Evolutionary conservation across 2,329 filamentous ascomycete species (phyloP).

Genomic region (Aspergillus puulaauensis): DNA sequence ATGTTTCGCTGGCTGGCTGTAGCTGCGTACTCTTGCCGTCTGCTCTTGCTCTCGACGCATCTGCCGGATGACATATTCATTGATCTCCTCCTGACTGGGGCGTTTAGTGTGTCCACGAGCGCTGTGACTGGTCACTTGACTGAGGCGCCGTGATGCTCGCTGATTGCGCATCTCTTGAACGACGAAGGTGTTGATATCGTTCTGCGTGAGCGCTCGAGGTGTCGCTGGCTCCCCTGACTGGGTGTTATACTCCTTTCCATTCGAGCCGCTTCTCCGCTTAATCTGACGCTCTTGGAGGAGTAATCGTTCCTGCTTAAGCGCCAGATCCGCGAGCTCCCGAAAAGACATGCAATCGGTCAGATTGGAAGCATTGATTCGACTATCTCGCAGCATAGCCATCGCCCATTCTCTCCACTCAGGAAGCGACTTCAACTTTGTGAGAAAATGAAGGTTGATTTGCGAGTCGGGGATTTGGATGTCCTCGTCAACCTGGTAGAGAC

Average conservation of each 20-base stretch:
- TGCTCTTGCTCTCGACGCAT: conserved; percentile 26
- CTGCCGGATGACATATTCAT: conserved; percentile 28
- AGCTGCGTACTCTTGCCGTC: conserved; percentile 17
- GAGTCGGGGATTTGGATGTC: conserved; percentile 24
- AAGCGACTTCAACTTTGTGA: conserved; percentile 26
- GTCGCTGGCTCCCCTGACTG: not conserved
- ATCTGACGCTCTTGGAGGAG: not conserved
- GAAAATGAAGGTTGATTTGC: conserved; percentile 26
- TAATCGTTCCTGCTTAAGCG: conserved; percentile 20
- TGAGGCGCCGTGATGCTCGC: conserved; percentile 1
- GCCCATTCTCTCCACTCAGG: conserved; percentile 29
- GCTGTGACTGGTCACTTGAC: conserved; percentile 3
- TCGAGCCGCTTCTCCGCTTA: conserved; percentile 2
- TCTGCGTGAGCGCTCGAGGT: conserved; percentile 19
- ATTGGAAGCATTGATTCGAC: conserved; percentile 21
- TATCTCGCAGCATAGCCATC: conserved; percentile 23
- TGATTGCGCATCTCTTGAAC: conserved; percentile 24
- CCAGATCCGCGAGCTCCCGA: conserved; percentile 21
- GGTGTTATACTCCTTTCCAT: not conserved
- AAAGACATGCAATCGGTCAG: conserved; percentile 22
- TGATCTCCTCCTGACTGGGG: conserved; percentile 31
- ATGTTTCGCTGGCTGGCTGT: conserved; percentile 21
- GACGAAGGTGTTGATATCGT: conserved; percentile 29
- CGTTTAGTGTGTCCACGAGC: conserved; percentile 20
- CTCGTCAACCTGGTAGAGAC: conserved; percentile 26